Conservation (phyloP, 2,329 filamentous ascomycete species). For the Exserohilum rostratum region DNA sequence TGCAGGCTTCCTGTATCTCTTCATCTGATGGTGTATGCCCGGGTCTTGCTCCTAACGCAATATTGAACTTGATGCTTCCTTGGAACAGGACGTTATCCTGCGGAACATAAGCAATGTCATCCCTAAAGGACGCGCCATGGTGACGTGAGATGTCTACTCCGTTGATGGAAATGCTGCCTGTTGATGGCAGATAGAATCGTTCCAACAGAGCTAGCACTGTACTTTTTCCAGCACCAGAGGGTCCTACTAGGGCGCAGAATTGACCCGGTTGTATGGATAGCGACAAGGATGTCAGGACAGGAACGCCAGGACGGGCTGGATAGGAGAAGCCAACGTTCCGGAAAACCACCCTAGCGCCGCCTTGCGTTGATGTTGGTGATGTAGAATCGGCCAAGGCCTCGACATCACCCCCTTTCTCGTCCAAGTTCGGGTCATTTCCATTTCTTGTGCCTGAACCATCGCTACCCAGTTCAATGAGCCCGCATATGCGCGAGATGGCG, state of each 20-base stretch:
- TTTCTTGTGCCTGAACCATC: conserved; percentile 56
- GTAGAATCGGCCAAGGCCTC: conserved; percentile 37
- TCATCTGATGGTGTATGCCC: conserved; percentile 61
- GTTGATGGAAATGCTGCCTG: conserved; percentile 61
- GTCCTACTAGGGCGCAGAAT: conserved; percentile 69
- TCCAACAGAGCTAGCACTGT: conserved; percentile 64
- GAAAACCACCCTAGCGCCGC: conserved; percentile 58
- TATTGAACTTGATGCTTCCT: conserved; percentile 56
- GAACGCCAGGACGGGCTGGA: conserved; percentile 64
- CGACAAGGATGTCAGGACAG: conserved; percentile 63
- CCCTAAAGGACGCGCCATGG: conserved; percentile 48
- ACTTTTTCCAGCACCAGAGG: conserved; percentile 71
- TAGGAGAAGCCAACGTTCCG: conserved; percentile 69
- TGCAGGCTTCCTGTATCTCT: conserved; percentile 71
- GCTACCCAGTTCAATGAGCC: conserved; percentile 54
- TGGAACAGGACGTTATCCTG: conserved; percentile 58
- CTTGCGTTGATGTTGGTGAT: conserved; percentile 73
- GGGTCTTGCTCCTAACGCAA: conserved; percentile 57
- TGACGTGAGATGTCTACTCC: conserved; percentile 54
- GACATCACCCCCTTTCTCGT: conserved; percentile 58
- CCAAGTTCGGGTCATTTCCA: conserved; percentile 83
- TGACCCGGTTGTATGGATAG: conserved; percentile 64
- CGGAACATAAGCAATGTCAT: conserved; percentile 55
- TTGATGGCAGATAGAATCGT: conserved; percentile 60
- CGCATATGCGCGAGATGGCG: conserved; percentile 79